Evolutionary conservation across 805 yeast genomes (phyloP).

Genomic region (Groenewaldozyma tartarivorans): DNA sequence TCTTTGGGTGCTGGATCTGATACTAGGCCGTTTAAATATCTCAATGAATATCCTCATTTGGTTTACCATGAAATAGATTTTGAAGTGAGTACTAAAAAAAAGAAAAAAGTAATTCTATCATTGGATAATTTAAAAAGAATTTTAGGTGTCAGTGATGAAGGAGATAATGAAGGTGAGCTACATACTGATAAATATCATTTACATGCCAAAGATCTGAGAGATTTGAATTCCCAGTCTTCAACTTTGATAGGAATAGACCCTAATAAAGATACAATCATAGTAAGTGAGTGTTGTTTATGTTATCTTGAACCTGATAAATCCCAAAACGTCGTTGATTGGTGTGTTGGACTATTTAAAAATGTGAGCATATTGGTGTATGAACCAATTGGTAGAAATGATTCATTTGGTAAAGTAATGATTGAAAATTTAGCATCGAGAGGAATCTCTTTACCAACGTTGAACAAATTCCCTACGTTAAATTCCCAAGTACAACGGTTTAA

Average conservation of each 20-base stretch:
- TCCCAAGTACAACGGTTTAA: conserved; percentile 33
- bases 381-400: conserved; percentile 53
- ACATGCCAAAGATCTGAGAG: conserved; percentile 46
- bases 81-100: conserved; percentile 41
- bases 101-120: conserved; percentile 38
- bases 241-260: conserved; percentile 24
- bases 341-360: conserved; percentile 25
- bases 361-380: conserved; percentile 47
- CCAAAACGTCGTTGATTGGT: conserved; percentile 34
- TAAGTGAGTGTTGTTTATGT: conserved; percentile 73
- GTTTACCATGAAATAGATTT: conserved; percentile 58
- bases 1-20: conserved; percentile 81
- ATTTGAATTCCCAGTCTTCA: conserved; percentile 14
- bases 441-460: conserved; percentile 48
- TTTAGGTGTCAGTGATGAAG: conserved; percentile 14
- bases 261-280: conserved; percentile 45
- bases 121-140: conserved; percentile 24
- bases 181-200: conserved; percentile 37
- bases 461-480: conserved; percentile 39
- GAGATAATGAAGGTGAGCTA: conserved; percentile 8
- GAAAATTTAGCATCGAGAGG: conserved; percentile 53
- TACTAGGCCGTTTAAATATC: conserved; percentile 49
- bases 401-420: conserved; percentile 62
- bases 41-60: conserved; percentile 27
- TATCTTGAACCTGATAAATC: conserved; percentile 49